phyloP scores from a whole-genome alignment of 2,329 filamentous ascomycete species.

The Paraphaeosphaeria minitans region DNA sequence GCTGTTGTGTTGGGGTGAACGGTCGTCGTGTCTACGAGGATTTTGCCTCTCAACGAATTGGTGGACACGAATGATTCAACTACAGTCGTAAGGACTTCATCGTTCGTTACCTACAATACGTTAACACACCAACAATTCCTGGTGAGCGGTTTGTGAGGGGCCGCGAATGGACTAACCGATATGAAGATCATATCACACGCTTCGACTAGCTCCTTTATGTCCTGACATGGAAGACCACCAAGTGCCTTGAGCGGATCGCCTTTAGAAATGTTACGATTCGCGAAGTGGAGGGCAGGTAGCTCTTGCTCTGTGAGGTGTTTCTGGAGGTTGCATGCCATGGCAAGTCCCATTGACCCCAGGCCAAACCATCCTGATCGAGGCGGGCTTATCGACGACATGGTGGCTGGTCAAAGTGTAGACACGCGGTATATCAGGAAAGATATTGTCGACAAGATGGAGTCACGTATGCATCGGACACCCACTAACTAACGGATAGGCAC shows the following conservation, averaged over 20 bases:
- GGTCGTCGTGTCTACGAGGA: constrained; percentile 58
- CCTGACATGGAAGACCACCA: constrained; percentile 24
- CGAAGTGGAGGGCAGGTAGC: constrained; percentile 45
- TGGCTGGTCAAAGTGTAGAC: background rate
- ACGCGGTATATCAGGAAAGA: background rate
- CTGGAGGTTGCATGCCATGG: constrained; percentile 58
- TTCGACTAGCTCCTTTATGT: constrained; percentile 24
- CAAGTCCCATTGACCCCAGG: constrained; percentile 58
- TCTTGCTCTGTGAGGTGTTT: constrained; percentile 40
- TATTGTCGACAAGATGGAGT: background rate
- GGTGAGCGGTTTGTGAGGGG: background rate
- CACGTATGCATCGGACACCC: constrained; percentile 43
- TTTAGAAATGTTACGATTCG: constrained; percentile 56
- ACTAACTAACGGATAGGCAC: background rate
- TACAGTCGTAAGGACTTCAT: constrained; percentile 47
- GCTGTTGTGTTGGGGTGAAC: constrained; percentile 54
- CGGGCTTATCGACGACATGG: constrained; percentile 14
- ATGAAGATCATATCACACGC: constrained; percentile 36
- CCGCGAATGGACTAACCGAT: constrained; percentile 34
- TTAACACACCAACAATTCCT: background rate
- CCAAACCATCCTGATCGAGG: constrained; percentile 41
- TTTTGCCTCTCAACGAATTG: constrained; percentile 44
- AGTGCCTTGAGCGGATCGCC: constrained; percentile 43
- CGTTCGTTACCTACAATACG: constrained; percentile 45
- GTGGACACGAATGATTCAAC: constrained; percentile 29